Conservation (phyloP, 352 stramenopile species). For the Globisporangium lucens region DNA sequence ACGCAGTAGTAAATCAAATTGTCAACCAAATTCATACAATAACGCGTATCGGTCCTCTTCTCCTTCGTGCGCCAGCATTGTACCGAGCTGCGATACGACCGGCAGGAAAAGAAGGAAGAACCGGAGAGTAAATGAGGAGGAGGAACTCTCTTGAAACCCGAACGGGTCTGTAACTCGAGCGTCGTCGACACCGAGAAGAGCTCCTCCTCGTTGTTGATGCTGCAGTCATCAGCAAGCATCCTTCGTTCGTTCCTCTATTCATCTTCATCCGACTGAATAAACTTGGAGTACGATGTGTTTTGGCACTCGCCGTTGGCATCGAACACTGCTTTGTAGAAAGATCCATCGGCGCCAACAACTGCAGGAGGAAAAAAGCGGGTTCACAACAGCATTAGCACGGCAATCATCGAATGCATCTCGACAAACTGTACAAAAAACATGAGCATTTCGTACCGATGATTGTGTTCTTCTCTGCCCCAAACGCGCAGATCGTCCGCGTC, state of each 20-base stretch:
- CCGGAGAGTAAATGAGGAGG: neutral
- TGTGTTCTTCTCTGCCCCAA: slow-evolving; percentile 92
- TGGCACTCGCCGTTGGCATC: slow-evolving; percentile 86
- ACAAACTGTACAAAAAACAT: neutral
- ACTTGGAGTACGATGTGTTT: slow-evolving; percentile 89
- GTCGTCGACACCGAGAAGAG: neutral
- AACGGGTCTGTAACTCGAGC: neutral
- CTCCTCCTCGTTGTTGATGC: slow-evolving; percentile 3
- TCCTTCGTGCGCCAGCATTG: slow-evolving; percentile 3
- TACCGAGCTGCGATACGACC: neutral
- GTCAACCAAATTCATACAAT: slow-evolving; percentile 21
- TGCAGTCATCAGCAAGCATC: neutral
- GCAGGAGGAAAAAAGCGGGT: slow-evolving; percentile 14
- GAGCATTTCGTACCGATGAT: slow-evolving; percentile 67
- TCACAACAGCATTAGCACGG: neutral
- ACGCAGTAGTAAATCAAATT: slow-evolving; percentile 15
- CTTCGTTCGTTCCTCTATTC: slow-evolving; percentile 40
- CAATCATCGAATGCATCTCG: neutral
- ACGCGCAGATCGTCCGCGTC: slow-evolving; percentile 90
- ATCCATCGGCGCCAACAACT: slow-evolving; percentile 85
- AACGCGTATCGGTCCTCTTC: slow-evolving; percentile 8
- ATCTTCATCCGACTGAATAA: slow-evolving; percentile 88
- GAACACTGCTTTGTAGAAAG: slow-evolving; percentile 89
- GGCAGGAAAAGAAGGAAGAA: neutral
- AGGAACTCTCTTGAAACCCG: neutral